phyloP scores from a whole-genome alignment of 2,329 filamentous ascomycete genomes.

The Talaromyces pinophilus region DNA sequence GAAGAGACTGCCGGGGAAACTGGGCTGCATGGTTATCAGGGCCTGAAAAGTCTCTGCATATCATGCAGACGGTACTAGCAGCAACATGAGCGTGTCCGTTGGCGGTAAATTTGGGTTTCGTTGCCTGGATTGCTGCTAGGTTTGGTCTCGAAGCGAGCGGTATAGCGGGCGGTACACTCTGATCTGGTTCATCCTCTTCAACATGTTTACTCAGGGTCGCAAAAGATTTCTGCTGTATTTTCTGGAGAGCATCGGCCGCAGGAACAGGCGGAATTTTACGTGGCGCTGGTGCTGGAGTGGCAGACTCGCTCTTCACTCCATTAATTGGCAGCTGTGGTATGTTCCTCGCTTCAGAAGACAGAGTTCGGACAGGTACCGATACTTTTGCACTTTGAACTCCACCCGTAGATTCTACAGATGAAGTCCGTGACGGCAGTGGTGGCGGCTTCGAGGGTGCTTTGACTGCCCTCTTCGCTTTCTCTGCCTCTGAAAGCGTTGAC shows the following conservation, averaged over 20 bases:
- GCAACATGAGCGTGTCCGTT: conserved; percentile 25
- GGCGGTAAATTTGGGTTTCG: conserved; percentile 48
- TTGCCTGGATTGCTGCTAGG: conserved; percentile 57
- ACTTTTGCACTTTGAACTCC: neutral
- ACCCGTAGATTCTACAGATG: conserved; percentile 12
- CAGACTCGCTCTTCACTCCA: conserved; percentile 24
- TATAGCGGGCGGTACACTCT: conserved; percentile 50
- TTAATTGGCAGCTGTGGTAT: conserved; percentile 19
- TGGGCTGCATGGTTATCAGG: conserved; percentile 76
- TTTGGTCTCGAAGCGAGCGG: conserved; percentile 60
- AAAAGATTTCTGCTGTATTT: conserved; percentile 50
- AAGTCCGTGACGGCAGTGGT: conserved; percentile 17
- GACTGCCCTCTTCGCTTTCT: conserved; percentile 13
- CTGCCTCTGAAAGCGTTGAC: conserved; percentile 18
- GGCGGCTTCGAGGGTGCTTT: conserved; percentile 15
- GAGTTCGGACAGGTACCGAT: conserved; percentile 13
- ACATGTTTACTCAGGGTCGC: conserved; percentile 47
- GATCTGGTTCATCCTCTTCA: conserved; percentile 25
- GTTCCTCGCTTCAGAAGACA: conserved; percentile 16
- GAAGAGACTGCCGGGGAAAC: conserved; percentile 72
- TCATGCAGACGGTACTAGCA: conserved; percentile 60
- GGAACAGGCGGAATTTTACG: conserved; percentile 39
- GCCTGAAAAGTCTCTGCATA: conserved; percentile 83
- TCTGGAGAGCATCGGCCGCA: conserved; percentile 38
- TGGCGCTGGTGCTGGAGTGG: conserved; percentile 27